phyloP scores from a whole-genome alignment of 306 rosid species.

The Glycine soja region DNA sequence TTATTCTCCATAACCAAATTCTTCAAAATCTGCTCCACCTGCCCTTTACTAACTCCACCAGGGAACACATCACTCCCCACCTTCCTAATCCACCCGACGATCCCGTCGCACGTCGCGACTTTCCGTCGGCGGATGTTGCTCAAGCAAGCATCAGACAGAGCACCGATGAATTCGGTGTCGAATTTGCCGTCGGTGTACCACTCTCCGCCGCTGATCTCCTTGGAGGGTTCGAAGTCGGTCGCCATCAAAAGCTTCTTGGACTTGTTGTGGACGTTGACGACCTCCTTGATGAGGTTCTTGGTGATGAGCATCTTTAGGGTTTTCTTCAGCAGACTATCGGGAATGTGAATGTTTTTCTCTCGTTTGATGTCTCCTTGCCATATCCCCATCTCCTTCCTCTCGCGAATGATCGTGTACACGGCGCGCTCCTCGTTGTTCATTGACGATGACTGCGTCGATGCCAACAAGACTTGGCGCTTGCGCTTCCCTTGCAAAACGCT shows the following conservation, averaged over 20 bases:
- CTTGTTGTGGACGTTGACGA: conserved; percentile 33
- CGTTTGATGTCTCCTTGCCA: too few relatives aligned
- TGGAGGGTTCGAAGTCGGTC: background rate
- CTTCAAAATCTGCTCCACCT: conserved; percentile 10
- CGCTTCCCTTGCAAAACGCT: background rate
- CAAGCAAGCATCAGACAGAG: conserved; percentile 28
- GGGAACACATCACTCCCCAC: background rate
- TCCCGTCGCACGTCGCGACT: conserved; percentile 31
- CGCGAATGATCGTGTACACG: too few relatives aligned
- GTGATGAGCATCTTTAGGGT: background rate
- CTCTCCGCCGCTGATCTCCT: conserved; percentile 65
- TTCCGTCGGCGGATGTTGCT: conserved; percentile 39
- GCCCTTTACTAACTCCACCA: background rate
- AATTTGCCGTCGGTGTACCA: conserved; percentile 62
- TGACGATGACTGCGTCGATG: background rate
- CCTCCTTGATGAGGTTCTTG: background rate
- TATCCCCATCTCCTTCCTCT: too few relatives aligned
- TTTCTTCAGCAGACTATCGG: background rate
- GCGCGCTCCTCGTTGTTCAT: too few relatives aligned
- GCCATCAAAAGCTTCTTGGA: conserved; percentile 59
- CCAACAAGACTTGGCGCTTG: background rate
- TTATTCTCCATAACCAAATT: conserved; percentile 21
- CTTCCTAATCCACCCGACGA: background rate
- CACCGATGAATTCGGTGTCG: background rate
- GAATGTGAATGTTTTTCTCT: too few relatives aligned